Conservation (phyloP, 225 moss, liverwort and hornwort species). For the Lunularia cruciata region DNA sequence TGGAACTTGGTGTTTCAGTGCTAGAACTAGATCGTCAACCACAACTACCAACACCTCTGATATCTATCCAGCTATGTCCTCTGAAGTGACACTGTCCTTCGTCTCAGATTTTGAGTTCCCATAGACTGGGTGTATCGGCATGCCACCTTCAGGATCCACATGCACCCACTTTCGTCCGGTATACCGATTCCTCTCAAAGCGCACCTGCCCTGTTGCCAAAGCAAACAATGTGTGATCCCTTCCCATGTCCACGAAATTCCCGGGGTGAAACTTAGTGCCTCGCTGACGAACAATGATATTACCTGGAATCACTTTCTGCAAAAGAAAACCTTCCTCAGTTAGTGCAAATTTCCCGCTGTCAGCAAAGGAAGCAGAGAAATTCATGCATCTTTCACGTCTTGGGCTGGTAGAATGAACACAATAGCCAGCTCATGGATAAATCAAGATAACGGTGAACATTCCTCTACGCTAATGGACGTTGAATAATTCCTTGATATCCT, state of each 20-base stretch:
- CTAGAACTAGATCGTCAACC: no score
- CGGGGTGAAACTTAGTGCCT: slow-evolving; percentile 81
- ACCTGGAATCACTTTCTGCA: slow-evolving; percentile 77
- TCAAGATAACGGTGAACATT: no score
- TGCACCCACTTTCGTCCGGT: slow-evolving; percentile 80
- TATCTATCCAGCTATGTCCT: slow-evolving; percentile 13
- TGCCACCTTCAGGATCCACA: slow-evolving; percentile 68
- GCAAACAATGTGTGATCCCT: slow-evolving; percentile 78
- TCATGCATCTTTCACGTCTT: no score
- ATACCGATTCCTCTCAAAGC: slow-evolving; percentile 61
- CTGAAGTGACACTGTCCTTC: slow-evolving; percentile 11
- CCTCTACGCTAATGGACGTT: no score
- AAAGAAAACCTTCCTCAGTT: not conserved
- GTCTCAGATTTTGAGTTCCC: slow-evolving; percentile 14
- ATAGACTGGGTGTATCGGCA: slow-evolving; percentile 71
- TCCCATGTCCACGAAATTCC: slow-evolving; percentile 79
- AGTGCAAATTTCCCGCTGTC: no score
- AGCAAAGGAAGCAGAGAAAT: no score
- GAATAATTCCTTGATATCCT: no score
- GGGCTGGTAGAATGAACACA: no score
- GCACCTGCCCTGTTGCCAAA: slow-evolving; percentile 60
- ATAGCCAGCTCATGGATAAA: no score
- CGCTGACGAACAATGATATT: slow-evolving; percentile 90
- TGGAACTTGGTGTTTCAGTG: no score
- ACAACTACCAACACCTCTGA: no score